Evolutionary conservation across 116 monocot genomes (phyloP).

Genomic region (Papilionanthe hybrid): DNA sequence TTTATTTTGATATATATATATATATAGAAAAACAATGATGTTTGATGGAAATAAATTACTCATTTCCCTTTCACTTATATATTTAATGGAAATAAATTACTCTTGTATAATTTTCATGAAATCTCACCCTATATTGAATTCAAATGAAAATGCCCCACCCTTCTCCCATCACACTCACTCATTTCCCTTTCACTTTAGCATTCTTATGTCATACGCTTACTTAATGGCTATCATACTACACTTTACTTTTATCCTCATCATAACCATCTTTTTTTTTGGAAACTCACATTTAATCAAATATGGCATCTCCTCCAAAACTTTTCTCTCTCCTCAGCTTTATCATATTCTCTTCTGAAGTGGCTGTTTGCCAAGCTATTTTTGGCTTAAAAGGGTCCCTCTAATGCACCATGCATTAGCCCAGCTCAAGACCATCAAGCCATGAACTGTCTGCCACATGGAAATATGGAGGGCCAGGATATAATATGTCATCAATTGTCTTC

Average conservation of each 20-base stretch:
- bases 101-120: background rate
- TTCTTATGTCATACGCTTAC: background rate
- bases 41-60: no score
- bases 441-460: background rate
- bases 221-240: background rate
- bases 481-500: background rate
- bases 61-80: no score
- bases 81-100: background rate
- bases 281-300: slow-evolving; percentile 4
- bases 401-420: background rate
- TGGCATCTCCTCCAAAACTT: slow-evolving; percentile 5
- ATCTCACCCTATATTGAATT: background rate
- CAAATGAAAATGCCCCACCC: background rate
- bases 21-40: no score
- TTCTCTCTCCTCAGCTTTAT: background rate
- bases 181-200: background rate
- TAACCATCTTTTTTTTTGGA: background rate
- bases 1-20: no score
- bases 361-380: background rate
- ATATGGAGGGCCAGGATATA: background rate
- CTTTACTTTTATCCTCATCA: slow-evolving; percentile 5
- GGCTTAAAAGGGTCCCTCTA: background rate
- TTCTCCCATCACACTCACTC: slow-evolving; percentile 5
- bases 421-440: background rate
- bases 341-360: background rate